Conservation (phyloP, 2,329 filamentous ascomycete genomes). For the Neopestalotiopsis sp. region DNA sequence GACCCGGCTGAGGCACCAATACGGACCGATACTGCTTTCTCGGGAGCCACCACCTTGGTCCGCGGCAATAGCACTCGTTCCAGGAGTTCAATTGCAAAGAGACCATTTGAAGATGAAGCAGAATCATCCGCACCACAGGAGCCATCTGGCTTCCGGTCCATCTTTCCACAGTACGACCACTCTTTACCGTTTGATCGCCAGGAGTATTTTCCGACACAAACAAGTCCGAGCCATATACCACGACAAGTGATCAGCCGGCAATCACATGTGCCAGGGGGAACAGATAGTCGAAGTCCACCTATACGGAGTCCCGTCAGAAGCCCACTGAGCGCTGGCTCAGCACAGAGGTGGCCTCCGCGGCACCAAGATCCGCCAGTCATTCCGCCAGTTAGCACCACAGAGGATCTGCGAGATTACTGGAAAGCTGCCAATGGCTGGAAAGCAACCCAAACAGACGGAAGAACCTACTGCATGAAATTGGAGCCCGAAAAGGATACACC, state of each 20-base stretch:
- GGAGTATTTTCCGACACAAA: conserved; percentile 71
- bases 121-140: conserved; percentile 30
- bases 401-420: conserved; percentile 71
- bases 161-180: conserved; percentile 78
- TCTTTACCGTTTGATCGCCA: conserved; percentile 70
- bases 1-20: conserved; percentile 48
- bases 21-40: conserved; percentile 57
- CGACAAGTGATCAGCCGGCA: conserved; percentile 69
- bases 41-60: conserved; percentile 55
- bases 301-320: conserved; percentile 38
- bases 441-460: conserved; percentile 63
- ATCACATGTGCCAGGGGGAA: conserved; percentile 57
- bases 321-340: conserved; percentile 36
- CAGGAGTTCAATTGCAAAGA: conserved; percentile 63
- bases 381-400: conserved; percentile 59
- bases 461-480: conserved; percentile 64
- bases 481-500: conserved; percentile 64
- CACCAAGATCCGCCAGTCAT: conserved; percentile 49
- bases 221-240: conserved; percentile 68
- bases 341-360: conserved; percentile 38
- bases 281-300: conserved; percentile 34
- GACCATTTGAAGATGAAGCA: conserved; percentile 47
- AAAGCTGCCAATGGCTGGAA: conserved; percentile 74
- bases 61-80: conserved; percentile 56
- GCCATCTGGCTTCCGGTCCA: conserved; percentile 63